Evolutionary conservation across 768 basidiomycete species (phyloP).

Genomic region (Mycena alexandri): DNA sequence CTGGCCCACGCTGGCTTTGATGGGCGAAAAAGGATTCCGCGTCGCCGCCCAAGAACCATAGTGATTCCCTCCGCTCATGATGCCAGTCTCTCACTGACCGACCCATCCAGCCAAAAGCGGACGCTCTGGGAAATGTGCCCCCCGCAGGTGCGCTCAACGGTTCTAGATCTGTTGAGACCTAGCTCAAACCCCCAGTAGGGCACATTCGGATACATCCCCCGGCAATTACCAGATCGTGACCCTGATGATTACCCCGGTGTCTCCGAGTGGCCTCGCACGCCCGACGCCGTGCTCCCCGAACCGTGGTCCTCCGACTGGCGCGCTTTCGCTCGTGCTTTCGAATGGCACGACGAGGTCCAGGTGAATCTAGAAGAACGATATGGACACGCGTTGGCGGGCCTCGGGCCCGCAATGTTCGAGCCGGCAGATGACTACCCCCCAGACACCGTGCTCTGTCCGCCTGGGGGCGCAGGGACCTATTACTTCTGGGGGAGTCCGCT

Average conservation of each 20-base stretch:
- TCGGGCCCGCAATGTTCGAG: conserved; percentile 4
- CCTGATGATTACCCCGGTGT: no score
- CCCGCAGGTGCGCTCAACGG: neutral
- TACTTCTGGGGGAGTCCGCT: neutral
- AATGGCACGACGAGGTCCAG: conserved; percentile 1
- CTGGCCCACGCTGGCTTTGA: neutral
- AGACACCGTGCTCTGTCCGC: neutral
- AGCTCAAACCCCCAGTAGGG: neutral
- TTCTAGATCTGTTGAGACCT: neutral
- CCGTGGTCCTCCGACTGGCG: conserved; percentile 12
- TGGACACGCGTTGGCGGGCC: neutral
- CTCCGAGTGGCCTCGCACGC: conserved; percentile 4
- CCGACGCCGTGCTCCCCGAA: conserved; percentile 12
- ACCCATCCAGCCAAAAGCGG: neutral
- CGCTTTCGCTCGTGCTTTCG: neutral
- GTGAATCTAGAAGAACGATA: neutral
- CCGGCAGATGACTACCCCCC: neutral
- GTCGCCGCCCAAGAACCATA: neutral
- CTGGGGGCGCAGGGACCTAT: neutral
- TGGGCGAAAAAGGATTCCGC: neutral
- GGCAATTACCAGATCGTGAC: neutral
- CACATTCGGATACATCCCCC: conserved; percentile 1
- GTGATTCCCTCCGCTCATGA: neutral
- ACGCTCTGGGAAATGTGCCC: conserved; percentile 18
- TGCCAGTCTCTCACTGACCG: neutral